Evolutionary conservation across 2,329 filamentous ascomycete genomes (phyloP).

Genomic region (Polytolypa hystricis): DNA sequence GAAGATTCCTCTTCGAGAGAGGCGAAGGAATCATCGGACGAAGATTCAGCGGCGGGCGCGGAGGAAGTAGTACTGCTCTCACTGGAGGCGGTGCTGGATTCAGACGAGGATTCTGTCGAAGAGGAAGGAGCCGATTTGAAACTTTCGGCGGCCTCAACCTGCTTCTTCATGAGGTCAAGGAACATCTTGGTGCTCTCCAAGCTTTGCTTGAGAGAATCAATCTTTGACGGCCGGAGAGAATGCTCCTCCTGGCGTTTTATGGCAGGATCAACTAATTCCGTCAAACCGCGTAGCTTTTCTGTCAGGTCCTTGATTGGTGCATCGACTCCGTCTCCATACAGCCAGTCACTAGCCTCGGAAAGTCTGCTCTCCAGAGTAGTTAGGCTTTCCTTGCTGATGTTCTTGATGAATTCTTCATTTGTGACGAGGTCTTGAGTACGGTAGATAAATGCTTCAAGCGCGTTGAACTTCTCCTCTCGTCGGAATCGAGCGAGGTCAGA

Average conservation of each 20-base stretch:
- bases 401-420: constrained; percentile 60
- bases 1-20: constrained; percentile 64
- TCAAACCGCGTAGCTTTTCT: constrained; percentile 63
- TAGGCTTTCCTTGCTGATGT: constrained; percentile 59
- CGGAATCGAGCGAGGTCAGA: constrained; percentile 68
- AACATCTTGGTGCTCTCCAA: constrained; percentile 62
- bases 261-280: constrained; percentile 66
- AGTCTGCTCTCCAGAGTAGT: constrained; percentile 56
- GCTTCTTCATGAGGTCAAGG: constrained; percentile 55
- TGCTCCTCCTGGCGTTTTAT: constrained; percentile 64
- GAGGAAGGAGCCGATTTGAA: constrained; percentile 46
- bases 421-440: constrained; percentile 72
- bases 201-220: constrained; percentile 57
- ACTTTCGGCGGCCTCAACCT: constrained; percentile 61
- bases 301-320: constrained; percentile 66
- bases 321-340: constrained; percentile 73
- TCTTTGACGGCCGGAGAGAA: constrained; percentile 55
- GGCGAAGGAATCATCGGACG: constrained; percentile 43
- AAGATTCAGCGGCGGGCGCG: constrained; percentile 20
- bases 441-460: constrained; percentile 90
- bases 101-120: constrained; percentile 27
- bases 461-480: constrained; percentile 81
- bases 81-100: constrained; percentile 30
- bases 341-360: constrained; percentile 69
- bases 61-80: constrained; percentile 39